A percentile compares a stretch with the other conserved stretches of the same genome.
Evolutionary conservation across 352 stramenopile genomes (phyloP).

Genomic region (Blastocystis sp.): DNA sequence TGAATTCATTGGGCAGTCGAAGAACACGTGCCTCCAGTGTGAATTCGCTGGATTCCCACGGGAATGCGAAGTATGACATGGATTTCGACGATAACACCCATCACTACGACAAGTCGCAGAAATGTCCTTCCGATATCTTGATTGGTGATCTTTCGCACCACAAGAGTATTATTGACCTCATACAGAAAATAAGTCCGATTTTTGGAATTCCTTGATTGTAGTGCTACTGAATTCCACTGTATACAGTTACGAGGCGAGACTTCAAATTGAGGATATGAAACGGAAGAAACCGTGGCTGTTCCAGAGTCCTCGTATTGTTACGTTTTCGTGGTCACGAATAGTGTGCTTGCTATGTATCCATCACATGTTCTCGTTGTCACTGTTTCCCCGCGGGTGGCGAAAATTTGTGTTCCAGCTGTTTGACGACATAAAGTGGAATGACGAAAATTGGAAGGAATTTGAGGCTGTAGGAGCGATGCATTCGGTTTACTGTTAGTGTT

Average conservation of each 20-base stretch:
- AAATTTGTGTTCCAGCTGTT: slow-evolving; percentile 56
- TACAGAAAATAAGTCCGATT: slow-evolving; percentile 26
- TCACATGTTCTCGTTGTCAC: slow-evolving; percentile 39
- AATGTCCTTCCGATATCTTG: slow-evolving; percentile 39
- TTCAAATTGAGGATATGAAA: slow-evolving; percentile 55
- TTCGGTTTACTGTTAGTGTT: neutral
- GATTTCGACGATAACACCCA: slow-evolving; percentile 39
- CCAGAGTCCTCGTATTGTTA: neutral
- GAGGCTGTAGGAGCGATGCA: neutral
- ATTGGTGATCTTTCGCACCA: slow-evolving; percentile 60
- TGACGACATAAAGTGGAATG: neutral
- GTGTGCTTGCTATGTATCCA: slow-evolving; percentile 24
- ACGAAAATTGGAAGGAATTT: slow-evolving; percentile 41
- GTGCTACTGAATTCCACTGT: slow-evolving; percentile 47
- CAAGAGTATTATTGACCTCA: slow-evolving; percentile 57
- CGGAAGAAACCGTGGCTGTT: slow-evolving; percentile 16
- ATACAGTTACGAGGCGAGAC: slow-evolving; percentile 13
- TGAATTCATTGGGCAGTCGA: slow-evolving; percentile 58
- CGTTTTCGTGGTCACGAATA: neutral
- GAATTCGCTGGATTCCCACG: slow-evolving; percentile 1
- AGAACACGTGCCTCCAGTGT: neutral
- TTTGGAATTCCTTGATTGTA: neutral
- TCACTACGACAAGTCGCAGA: slow-evolving; percentile 24
- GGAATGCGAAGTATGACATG: neutral
- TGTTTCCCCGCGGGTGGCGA: slow-evolving; percentile 26